Evolutionary conservation across 1,284 basidiomycete genomes (phyloP).

Genomic region (Malassezia japonica): DNA sequence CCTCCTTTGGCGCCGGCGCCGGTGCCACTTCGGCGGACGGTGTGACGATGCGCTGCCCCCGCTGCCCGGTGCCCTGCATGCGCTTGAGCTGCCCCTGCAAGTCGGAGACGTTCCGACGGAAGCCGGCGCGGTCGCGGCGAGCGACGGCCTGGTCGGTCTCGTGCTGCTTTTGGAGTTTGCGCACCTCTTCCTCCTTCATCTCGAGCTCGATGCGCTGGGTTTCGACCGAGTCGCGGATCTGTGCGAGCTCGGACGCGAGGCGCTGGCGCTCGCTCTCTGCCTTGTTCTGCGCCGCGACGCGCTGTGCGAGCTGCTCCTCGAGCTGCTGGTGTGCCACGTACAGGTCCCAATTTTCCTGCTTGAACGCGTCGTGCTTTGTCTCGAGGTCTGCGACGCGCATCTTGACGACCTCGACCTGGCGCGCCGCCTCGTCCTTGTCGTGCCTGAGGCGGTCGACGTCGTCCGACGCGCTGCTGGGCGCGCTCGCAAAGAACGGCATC

Average conservation of each 20-base stretch:
- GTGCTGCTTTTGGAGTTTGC: conserved; percentile 76
- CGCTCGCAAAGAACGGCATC: neutral
- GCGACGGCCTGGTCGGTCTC: conserved; percentile 82
- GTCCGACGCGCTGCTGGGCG: neutral
- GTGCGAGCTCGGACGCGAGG: conserved; percentile 64
- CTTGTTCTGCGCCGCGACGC: conserved; percentile 60
- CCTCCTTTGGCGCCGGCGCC: neutral
- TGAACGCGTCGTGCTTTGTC: conserved; percentile 63
- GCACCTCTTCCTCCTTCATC: conserved; percentile 58
- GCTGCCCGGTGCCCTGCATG: conserved; percentile 23
- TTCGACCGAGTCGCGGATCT: conserved; percentile 67
- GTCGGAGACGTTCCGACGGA: conserved; percentile 84
- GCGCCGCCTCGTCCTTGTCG: conserved; percentile 10
- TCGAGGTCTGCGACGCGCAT: conserved; percentile 14
- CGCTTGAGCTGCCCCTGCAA: conserved; percentile 63
- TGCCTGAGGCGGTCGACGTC: conserved; percentile 5
- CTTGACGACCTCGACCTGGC: conserved; percentile 4
- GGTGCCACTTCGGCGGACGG: neutral
- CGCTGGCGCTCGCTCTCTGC: conserved; percentile 74
- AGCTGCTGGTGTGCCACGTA: conserved; percentile 85
- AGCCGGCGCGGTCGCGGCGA: conserved; percentile 72
- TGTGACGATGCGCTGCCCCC: neutral
- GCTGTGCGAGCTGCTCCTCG: conserved; percentile 61
- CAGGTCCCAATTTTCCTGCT: conserved; percentile 97
- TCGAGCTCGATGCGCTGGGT: conserved; percentile 78